Conservation (phyloP, 768 basidiomycete genomes). For the Strobilomyces dryophilus region DNA sequence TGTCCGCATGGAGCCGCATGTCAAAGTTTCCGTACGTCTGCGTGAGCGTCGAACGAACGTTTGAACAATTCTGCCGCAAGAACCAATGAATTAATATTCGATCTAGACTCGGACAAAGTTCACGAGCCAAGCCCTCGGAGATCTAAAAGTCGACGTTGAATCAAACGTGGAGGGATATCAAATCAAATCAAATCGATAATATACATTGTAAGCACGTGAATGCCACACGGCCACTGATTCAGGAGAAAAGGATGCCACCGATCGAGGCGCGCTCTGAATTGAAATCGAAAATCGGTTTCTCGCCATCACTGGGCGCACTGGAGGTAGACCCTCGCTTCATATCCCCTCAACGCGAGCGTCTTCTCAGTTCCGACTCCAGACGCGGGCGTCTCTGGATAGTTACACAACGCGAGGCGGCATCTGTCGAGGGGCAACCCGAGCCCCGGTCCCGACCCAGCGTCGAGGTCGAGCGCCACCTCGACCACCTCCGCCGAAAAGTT, state of each 20-base stretch:
- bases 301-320: not conserved
- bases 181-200: not conserved
- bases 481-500: constrained; percentile 40
- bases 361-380: not conserved
- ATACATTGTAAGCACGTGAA: not conserved
- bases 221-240: not conserved
- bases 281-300: not conserved
- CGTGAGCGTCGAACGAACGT: no score
- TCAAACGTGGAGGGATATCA: not conserved
- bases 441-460: not conserved
- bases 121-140: no score
- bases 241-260: no score
- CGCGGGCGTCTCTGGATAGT: constrained; percentile 13
- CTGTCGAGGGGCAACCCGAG: not conserved
- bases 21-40: constrained; percentile 62
- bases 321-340: constrained; percentile 27
- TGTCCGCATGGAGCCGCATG: constrained; percentile 42
- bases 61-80: no score
- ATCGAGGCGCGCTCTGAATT: not conserved
- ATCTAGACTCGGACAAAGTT: no score
- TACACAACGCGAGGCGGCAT: constrained; percentile 21
- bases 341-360: no score
- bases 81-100: no score
- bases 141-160: no score
- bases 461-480: constrained; percentile 2